Evolutionary conservation across 129 eudicot species (phyloP), one percentile per base, ranked within the genome.

Genomic region (Oenanthe sinensis): DNA sequence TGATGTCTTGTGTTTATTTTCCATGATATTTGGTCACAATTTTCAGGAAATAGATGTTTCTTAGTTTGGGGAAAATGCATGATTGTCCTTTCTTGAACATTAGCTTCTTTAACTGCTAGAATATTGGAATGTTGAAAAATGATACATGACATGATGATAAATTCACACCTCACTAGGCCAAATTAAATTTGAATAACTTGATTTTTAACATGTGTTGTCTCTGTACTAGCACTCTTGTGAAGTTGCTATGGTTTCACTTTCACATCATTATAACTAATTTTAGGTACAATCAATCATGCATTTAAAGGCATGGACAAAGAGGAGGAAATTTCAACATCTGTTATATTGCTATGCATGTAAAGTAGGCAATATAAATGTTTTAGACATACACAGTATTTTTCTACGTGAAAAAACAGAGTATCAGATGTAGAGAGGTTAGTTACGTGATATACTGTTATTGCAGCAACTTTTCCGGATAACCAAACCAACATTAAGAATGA

Each of bases 251-350:
- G 72, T 30, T 67, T 67, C 72, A 9, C 75, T 39, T 40, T 70
- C 75, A 70, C 75, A 70, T 70, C 46, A 20, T 70, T 70, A 16
- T 19, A 67, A 67, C 72, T 70, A 70, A 70, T 70, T 70, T 70
- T 37, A 20, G 46, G 26, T 70, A 36, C 75, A 70, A 36, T 70
- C 72, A 67, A 33, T 67, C 42, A 67, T 33, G 42, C 42, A 67
- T 67, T 67, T 26, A 67, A 67, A 67, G 72, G 39, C 14, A 42
- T 71, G 26, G 49, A 71, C 42, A 70, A 40, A 16, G 5, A 8
- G 26, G 16, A 19, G 16, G 48, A 70, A 20, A 70, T 39, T 70
- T 37, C 75, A 70, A 39, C 75, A 17, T 2, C 15, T 15, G 11
- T 19, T 17, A 71, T n/a, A n/a, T 60, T n/a, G 24, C 30, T 10